These are phyloP conservation scores for Penicillium salamii DNA, from an alignment of 495 filamentous ascomycete species.

Conservation along the genomic window DNA sequence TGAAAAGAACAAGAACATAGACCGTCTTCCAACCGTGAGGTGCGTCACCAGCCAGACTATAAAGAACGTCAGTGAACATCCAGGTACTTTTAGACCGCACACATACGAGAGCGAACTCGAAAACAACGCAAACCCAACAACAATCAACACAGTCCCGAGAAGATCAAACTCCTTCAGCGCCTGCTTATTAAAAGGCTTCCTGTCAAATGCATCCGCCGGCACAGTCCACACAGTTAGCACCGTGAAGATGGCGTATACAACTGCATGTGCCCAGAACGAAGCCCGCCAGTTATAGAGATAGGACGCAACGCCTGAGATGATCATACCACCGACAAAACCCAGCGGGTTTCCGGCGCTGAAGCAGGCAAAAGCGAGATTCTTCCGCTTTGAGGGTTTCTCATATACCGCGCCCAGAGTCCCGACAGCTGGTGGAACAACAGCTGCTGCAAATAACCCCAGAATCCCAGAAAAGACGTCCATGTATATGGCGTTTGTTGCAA, in stretches of 20 bases:
- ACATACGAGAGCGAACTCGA: slow-evolving; percentile 58
- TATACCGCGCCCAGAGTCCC: slow-evolving; percentile 67
- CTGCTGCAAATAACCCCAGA: slow-evolving; percentile 59
- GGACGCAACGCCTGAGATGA: slow-evolving; percentile 64
- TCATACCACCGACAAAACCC: slow-evolving; percentile 65
- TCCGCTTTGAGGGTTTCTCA: slow-evolving; percentile 55
- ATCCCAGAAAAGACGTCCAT: slow-evolving; percentile 64
- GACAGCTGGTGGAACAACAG: slow-evolving; percentile 64
- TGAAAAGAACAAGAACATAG: slow-evolving; percentile 63
- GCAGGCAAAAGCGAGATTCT: slow-evolving; percentile 66
- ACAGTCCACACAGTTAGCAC: slow-evolving; percentile 62
- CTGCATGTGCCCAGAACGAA: slow-evolving; percentile 60
- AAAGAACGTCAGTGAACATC: slow-evolving; percentile 7
- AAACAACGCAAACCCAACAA: slow-evolving; percentile 63
- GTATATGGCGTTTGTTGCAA: slow-evolving; percentile 59
- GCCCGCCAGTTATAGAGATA: slow-evolving; percentile 68
- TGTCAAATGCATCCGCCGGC: slow-evolving; percentile 52
- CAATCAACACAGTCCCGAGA: slow-evolving; percentile 60
- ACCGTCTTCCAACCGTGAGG: slow-evolving; percentile 64
- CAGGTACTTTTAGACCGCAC: too few species aligned
- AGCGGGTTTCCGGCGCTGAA: slow-evolving; percentile 69
- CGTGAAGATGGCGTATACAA: slow-evolving; percentile 59
- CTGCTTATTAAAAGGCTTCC: slow-evolving; percentile 42
- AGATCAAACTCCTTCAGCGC: slow-evolving; percentile 61
- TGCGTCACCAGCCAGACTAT: slow-evolving; percentile 47